Evolutionary conservation across 176 grass and related monocot species (phyloP).

Genomic region (Triticum turgidum): DNA sequence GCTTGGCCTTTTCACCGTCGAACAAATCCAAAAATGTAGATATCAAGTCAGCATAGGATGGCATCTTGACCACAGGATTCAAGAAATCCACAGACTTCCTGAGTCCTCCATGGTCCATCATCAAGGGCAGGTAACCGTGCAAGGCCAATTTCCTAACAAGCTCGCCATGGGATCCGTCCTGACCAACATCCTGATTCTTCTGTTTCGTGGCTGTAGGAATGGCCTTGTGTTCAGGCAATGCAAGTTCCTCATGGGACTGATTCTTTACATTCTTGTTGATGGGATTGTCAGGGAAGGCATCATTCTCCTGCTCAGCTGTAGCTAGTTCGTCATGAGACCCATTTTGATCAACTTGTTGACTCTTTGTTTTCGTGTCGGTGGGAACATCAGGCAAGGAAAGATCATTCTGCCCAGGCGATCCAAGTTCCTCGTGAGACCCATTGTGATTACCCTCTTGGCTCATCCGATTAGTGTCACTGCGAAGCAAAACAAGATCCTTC

Average conservation of each 20-base stretch:
- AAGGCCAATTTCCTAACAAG: conserved; percentile 30
- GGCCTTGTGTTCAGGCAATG: not conserved
- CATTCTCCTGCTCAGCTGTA: not conserved
- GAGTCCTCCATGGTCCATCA: conserved; percentile 21
- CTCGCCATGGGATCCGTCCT: conserved; percentile 3
- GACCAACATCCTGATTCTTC: not conserved
- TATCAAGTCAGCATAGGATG: conserved; percentile 14
- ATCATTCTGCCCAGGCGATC: conserved; percentile 7
- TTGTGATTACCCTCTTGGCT: not conserved
- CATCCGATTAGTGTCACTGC: not conserved
- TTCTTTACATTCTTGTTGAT: not conserved
- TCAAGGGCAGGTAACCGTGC: conserved; percentile 27
- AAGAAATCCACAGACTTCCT: conserved; percentile 31
- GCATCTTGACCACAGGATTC: conserved; percentile 24
- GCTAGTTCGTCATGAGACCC: not conserved
- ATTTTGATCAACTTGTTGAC: conserved; percentile 15
- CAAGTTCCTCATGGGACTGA: conserved; percentile 6
- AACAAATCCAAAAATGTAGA: conserved; percentile 4
- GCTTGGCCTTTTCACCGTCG: conserved; percentile 22
- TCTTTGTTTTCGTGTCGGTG: not conserved
- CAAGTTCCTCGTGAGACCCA: not conserved
- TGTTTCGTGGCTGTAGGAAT: not conserved
- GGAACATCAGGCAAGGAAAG: not conserved
- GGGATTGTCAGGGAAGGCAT: not conserved
- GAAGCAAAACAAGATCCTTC: not conserved